Evolutionary conservation across 2,329 filamentous ascomycete genomes (phyloP).

Genomic region (Thelonectria discophora): DNA sequence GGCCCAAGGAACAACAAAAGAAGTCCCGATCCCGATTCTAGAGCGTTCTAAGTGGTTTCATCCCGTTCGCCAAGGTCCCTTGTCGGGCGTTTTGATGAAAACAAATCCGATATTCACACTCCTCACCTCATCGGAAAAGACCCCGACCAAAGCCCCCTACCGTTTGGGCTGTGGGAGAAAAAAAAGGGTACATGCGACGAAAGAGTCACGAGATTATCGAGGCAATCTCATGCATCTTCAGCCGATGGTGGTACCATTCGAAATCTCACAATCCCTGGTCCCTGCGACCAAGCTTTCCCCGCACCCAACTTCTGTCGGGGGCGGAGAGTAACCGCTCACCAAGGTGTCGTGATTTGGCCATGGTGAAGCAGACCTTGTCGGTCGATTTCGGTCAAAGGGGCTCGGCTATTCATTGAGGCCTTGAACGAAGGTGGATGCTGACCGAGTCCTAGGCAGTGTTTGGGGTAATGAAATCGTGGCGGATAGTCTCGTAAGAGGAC

Average conservation of each 20-base stretch:
- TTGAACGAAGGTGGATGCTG: neutral
- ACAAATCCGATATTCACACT: neutral
- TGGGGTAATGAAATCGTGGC: neutral
- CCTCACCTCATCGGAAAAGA: neutral
- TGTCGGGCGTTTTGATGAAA: neutral
- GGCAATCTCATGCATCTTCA: neutral
- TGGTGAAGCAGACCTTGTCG: neutral
- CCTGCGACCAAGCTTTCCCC: neutral
- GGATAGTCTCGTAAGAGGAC: neutral
- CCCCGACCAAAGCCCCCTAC: too few species aligned
- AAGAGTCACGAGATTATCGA: neutral
- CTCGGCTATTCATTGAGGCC: neutral
- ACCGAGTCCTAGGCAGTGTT: neutral
- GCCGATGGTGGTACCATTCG: neutral
- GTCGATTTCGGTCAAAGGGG: neutral
- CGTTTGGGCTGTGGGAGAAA: too few species aligned
- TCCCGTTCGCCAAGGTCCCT: neutral
- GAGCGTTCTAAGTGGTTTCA: too few species aligned
- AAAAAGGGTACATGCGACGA: neutral
- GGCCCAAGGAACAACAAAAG: neutral
- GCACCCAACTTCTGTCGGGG: neutral
- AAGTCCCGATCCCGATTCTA: neutral
- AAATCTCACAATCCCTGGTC: constrained; percentile 4
- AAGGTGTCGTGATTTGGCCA: neutral
- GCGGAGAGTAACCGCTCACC: neutral